Evolutionary conservation across 169 alveolate species (phyloP).

Genomic region (Eimeria praecox): DNA sequence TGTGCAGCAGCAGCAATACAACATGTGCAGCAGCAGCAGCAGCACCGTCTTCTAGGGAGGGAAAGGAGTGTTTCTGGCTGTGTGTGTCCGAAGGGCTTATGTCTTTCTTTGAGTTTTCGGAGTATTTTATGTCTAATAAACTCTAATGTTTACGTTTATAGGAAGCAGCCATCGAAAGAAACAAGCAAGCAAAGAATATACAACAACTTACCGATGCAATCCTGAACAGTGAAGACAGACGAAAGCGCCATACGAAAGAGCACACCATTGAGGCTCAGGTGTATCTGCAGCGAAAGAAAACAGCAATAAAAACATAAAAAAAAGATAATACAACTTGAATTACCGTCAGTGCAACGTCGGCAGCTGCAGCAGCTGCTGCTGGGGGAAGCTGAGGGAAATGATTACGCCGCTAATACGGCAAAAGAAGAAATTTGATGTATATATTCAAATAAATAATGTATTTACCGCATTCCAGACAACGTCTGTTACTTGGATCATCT

Average conservation of each 20-base stretch:
- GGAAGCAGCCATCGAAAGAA: no score
- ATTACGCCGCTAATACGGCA: not conserved
- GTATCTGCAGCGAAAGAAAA: constrained; percentile 85
- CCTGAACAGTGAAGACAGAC: constrained; percentile 98
- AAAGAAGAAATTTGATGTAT: not conserved
- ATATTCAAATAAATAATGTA: not conserved
- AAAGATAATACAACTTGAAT: not conserved
- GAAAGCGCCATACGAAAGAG: constrained; percentile 96
- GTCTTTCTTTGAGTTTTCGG: no score
- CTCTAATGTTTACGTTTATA: no score
- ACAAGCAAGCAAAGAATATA: not conserved
- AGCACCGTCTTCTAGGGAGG: not conserved
- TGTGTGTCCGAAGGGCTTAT: no score
- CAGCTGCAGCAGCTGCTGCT: not conserved
- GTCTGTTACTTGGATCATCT: constrained; percentile 56
- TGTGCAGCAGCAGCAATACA: not conserved
- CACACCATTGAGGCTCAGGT: constrained; percentile 98
- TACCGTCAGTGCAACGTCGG: not conserved
- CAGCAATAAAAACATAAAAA: not conserved
- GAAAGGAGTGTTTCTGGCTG: no score
- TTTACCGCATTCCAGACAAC: constrained; percentile 83
- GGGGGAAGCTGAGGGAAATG: not conserved
- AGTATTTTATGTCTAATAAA: no score
- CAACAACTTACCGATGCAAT: constrained; percentile 75
- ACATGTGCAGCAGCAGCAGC: not conserved